Percentiles rank a stretch among this genome's conserved stretches.
These are phyloP conservation scores for Monilinia vaccinii-corymbosi DNA, from an alignment of 2,329 filamentous ascomycete species.

Conservation along the genomic window DNA sequence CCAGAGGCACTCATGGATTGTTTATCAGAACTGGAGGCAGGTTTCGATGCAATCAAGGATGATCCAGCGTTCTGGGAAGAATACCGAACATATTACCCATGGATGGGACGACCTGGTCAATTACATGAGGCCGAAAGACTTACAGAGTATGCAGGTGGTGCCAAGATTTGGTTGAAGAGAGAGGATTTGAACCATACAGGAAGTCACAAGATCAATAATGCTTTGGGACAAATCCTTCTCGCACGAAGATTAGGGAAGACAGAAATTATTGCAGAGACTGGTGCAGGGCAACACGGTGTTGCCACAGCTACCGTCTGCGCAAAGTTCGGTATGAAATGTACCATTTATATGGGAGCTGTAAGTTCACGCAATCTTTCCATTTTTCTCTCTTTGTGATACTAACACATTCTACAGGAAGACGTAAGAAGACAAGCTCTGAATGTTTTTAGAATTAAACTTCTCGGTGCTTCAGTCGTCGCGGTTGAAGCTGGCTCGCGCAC, in stretches of 20 bases:
- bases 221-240: slow-evolving; percentile 82
- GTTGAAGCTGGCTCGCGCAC: slow-evolving; percentile 85
- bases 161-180: slow-evolving; percentile 95
- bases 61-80: slow-evolving; percentile 96
- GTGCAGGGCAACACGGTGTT: slow-evolving; percentile 94
- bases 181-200: slow-evolving; percentile 98
- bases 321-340: slow-evolving; percentile 97
- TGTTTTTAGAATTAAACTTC: slow-evolving; percentile 95
- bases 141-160: slow-evolving; percentile 81
- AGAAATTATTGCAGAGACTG: slow-evolving; percentile 95
- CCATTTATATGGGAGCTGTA: slow-evolving; percentile 88
- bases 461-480: slow-evolving; percentile 85
- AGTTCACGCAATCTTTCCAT: slow-evolving; percentile 11
- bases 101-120: slow-evolving; percentile 91
- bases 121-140: slow-evolving; percentile 82
- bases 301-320: slow-evolving; percentile 95
- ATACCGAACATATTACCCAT: slow-evolving; percentile 90
- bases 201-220: slow-evolving; percentile 99
- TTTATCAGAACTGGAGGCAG: slow-evolving; percentile 77
- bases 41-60: slow-evolving; percentile 79
- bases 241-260: slow-evolving; percentile 85
- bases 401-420: slow-evolving; percentile 51
- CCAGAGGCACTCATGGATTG: slow-evolving; percentile 98
- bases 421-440: slow-evolving; percentile 93
- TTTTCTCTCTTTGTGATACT: slow-evolving; percentile 2